These are phyloP conservation scores for Pseudogymnoascus sp. DNA, from an alignment of 2,329 filamentous ascomycete genomes.

Conservation along the genomic window DNA sequence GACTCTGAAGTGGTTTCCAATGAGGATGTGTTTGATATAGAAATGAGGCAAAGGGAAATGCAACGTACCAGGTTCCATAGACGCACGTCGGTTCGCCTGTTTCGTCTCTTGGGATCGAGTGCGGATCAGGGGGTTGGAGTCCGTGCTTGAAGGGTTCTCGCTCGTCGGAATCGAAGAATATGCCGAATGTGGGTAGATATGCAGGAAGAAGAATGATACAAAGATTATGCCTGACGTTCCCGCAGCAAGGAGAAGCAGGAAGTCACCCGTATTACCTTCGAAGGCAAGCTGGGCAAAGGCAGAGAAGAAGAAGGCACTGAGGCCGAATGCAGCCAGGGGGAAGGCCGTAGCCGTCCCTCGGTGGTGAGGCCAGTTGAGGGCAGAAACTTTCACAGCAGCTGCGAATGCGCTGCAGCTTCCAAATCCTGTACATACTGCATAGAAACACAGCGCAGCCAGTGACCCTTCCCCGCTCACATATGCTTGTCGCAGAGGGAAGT, in stretches of 20 bases:
- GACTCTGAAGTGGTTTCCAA: slow-evolving; percentile 19
- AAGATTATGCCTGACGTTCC: slow-evolving; percentile 73
- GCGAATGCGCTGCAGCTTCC: slow-evolving; percentile 90
- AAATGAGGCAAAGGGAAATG: slow-evolving; percentile 26
- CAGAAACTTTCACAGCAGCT: slow-evolving; percentile 76
- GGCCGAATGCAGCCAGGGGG: slow-evolving; percentile 81
- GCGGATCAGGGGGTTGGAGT: slow-evolving; percentile 32
- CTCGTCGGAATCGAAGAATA: slow-evolving; percentile 35
- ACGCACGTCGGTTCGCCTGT: slow-evolving; percentile 30
- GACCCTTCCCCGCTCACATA: slow-evolving; percentile 60
- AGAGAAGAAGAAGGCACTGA: slow-evolving; percentile 96
- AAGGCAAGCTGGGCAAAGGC: slow-evolving; percentile 68
- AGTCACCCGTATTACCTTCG: slow-evolving; percentile 72
- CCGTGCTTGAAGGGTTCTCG: slow-evolving; percentile 26
- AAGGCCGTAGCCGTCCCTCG: slow-evolving; percentile 92
- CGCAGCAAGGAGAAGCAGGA: slow-evolving; percentile 70
- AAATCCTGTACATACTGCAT: slow-evolving; percentile 75
- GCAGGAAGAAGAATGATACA: slow-evolving; percentile 75
- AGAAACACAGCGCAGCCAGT: slow-evolving; percentile 64
- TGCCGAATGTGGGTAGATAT: slow-evolving; percentile 53
- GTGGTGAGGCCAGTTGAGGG: slow-evolving; percentile 84
- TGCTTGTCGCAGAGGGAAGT: slow-evolving; percentile 75
- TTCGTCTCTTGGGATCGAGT: slow-evolving; percentile 39
- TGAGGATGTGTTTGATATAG: slow-evolving; percentile 24
- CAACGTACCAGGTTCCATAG: slow-evolving; percentile 60